Evolutionary conservation across 2,329 filamentous ascomycete species (phyloP), one percentile per base, ranked within the genome.

Genomic region (Penicillium rolfsii): DNA sequence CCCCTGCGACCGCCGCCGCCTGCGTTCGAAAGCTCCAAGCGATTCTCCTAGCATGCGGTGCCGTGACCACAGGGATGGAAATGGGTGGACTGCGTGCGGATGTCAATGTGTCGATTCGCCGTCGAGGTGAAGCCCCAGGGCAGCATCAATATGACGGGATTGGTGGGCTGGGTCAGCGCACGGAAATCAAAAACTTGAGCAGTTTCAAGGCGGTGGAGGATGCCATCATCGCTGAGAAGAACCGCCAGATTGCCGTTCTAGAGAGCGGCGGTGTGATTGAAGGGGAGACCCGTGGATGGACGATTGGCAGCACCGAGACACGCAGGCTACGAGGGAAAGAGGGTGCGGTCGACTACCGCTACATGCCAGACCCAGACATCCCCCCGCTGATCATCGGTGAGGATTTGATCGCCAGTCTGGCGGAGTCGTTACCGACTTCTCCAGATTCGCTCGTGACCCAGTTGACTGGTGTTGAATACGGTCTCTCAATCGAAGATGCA

Each of bases 281-380:
- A 66, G 91, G 93, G 48, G 95, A 99, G 79, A 99, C 95, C 7
- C 85, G 95, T 59, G 94, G 95, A 5, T 99, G 93, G 93, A 90
- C 91, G 0, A 84, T 97, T 26, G 93, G 93, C 2, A 89, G 87
- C 64, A 92, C 87, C 4, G 89, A 93, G 73, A 98, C 95, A 3
- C 87, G 87, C 60, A 85, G 89, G 43, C 80, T 99, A 46, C 86
- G 95, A 70, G 92, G 92, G 28, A 99, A 99, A 76, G 95, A 98
- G 76, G 95, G 95, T 52, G 94, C 97, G 73, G 93, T 98, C 5
- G 95, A 99, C 76, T 99, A 99, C 76, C 85, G 95, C 45, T 99
- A 99, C 74, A 98, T 99, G 94, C 94, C 95, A 0, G 95, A 99
- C 74, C 91, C 95, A 5, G 95, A 99, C 73, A 83, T 99, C 14